phyloP scores from a whole-genome alignment of 805 yeast species.

The Candida silvicultrix region DNA sequence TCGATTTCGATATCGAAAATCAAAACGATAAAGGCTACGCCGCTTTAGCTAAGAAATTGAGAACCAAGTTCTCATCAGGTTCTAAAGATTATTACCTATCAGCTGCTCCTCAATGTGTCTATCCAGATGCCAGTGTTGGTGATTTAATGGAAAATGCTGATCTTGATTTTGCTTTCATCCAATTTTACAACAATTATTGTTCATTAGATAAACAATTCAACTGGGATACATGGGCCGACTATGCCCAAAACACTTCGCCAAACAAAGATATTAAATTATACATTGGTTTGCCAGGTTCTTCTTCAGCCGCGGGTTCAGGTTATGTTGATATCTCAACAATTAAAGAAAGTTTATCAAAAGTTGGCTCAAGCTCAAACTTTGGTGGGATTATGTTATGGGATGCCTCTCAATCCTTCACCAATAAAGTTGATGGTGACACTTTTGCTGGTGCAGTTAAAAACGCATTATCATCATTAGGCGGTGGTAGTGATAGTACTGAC shows the following conservation, averaged over 20 bases:
- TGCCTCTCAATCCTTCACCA: conserved; percentile 66
- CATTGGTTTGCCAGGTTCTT: conserved; percentile 70
- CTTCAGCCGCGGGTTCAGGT: conserved; percentile 55
- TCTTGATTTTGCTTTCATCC: conserved; percentile 78
- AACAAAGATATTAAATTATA: conserved; percentile 64
- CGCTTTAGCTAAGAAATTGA: conserved; percentile 46
- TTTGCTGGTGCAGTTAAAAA: conserved; percentile 39
- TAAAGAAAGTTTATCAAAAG: conserved; percentile 53
- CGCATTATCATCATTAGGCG: conserved; percentile 26
- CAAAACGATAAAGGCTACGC: conserved; percentile 56
- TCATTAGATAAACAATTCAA: conserved; percentile 48
- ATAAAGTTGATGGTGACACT: conserved; percentile 35
- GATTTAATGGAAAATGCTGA: conserved; percentile 50
- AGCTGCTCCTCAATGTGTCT: conserved; percentile 91
- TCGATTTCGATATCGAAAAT: conserved; percentile 87
- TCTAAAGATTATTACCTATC: conserved; percentile 65
- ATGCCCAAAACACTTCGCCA: conserved; percentile 51
- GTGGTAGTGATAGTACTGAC: conserved; percentile 9
- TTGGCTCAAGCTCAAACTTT: conserved; percentile 63
- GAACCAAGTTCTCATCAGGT: conserved; percentile 47
- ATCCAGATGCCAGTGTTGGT: conserved; percentile 71
- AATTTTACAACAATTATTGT: conserved; percentile 86
- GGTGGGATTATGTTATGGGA: conserved; percentile 95
- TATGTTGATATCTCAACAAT: conserved; percentile 37
- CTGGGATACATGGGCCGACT: conserved; percentile 68